Base-by-base conservation (phyloP, 768 basidiomycete genomes). In the Russula sp. region DNA sequence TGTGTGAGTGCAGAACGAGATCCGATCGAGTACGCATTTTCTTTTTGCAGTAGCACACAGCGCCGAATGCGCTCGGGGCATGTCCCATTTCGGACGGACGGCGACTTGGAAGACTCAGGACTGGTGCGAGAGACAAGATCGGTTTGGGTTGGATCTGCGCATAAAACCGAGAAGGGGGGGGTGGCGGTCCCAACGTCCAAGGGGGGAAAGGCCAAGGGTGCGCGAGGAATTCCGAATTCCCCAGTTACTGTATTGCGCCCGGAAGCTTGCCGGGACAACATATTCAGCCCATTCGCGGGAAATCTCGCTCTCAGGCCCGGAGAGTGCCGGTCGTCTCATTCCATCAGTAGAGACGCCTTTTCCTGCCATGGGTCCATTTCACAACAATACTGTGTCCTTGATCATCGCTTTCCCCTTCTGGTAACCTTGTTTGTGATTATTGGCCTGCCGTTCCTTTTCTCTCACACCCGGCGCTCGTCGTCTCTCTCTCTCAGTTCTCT, bases 231-330 rank as follows among this genome's bases (percentile, higher is more conserved):
- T 61, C 54, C 44, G 48, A 57, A 61, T 56, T 65, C 24, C 59
- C 46, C n/a, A n/a, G n/a, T 64, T 30, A n/a, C n/a, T n/a, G n/a
- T 58, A 54, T 59, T 65, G 55, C 59, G 64, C 59, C 64, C 59
- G 59, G 64, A 61, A 44, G 59, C 48, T 60, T 60, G 63, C 63
- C 63, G 53, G 34, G 63, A 59, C 57, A 42, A n/a, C n/a, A n/a
- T 34, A n/a, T 64, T 20, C 28, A 36, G 22, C 32, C 38, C 18
- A n/a, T n/a, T n/a, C n/a, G n/a, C n/a, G n/a, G n/a, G n/a, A n/a
- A n/a, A n/a, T n/a, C n/a, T n/a, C n/a, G n/a, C n/a, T n/a, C n/a
- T n/a, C n/a, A n/a, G n/a, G n/a, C n/a, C n/a, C n/a, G n/a, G 64
- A 16, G 10, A 22, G 18, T 46, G 3, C 64, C 64, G 64, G 64